Evolutionary conservation across 176 grass and related monocot species (phyloP), one percentile per base, ranked within the genome.

Genomic region (Saccharum spontaneum): DNA sequence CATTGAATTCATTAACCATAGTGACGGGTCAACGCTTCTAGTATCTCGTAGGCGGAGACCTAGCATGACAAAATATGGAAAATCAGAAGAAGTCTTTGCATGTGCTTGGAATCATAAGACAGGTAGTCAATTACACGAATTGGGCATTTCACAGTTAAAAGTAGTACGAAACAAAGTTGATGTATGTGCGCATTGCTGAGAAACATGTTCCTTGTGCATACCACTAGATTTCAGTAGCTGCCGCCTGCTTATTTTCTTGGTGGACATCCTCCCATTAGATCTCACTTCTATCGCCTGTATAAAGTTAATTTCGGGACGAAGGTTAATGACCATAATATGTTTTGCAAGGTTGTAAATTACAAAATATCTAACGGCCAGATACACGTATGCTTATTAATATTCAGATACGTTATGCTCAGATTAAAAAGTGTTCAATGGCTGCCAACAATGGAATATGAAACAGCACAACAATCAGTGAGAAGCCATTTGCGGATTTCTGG

Each of bases 1-100:
- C 90, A 94, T 96, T 69, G 93, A 98, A 82, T 98, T 98, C 90
- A 95, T 91, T 60, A 98, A 77, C 97, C 97, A 98, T 60, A 98
- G 73, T 18, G 97, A 95, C 22, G 97, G 97, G 50, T 98, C 97
- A 34, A 98, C 93, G 3, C 97, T 98, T 85, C 97, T 90, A 48
- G 94, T 94, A 89, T 98, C 97, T 88, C 97, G 88, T 18, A 95
- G 76, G 40, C 97, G 91, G 77, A 98, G 91, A 37, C 97, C 97
- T 98, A 66, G 20, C 41, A 85, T 37, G 13, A 80, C 28, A 73
- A 83, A 37, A 67, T 26, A 60, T 67, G 20, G 33, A 34, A 79
- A 79, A 73, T 83, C 17, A 50, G 1, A 61, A 50, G 48, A 76
- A 59, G 66, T 67, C 33, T 80, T 31, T 73, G 33, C 23, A 41